Evolutionary conservation across 139 green algal genomes (phyloP).

Genomic region (Tetradesmus lagerheimii): DNA sequence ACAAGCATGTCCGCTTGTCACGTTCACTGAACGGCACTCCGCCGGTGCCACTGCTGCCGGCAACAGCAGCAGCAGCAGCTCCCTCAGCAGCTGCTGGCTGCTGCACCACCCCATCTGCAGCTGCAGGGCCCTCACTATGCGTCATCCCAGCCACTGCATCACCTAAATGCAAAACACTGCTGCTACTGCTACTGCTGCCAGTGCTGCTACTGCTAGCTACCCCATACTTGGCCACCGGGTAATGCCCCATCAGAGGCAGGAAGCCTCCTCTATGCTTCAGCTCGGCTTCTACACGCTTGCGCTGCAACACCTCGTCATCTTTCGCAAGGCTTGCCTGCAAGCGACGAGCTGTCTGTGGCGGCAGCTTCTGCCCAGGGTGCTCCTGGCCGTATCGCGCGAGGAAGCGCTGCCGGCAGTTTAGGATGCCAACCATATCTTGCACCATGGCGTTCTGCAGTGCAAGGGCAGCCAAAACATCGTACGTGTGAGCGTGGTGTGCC

Average conservation of each 20-base stretch:
- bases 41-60: not conserved
- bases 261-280: conserved; percentile 56
- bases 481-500: too few relatives aligned
- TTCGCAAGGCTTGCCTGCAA: conserved; percentile 38
- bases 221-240: conserved; percentile 40
- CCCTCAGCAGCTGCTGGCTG: not conserved
- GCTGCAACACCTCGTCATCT: conserved; percentile 36
- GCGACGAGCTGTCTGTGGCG: not conserved
- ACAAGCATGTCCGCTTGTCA: conserved; percentile 30
- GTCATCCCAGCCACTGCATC: not conserved
- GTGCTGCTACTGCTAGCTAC: conserved; percentile 9
- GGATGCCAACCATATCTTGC: conserved; percentile 59
- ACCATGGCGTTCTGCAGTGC: conserved; percentile 57
- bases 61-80: not conserved
- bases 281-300: conserved; percentile 49
- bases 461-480: not conserved
- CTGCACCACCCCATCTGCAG: not conserved
- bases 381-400: conserved; percentile 53
- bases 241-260: conserved; percentile 62
- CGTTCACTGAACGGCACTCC: conserved; percentile 13
- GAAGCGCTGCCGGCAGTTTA: conserved; percentile 56
- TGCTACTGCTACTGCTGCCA: conserved; percentile 22
- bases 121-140: not conserved
- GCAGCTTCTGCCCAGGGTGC: conserved; percentile 16
- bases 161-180: not conserved